Evolutionary conservation across 768 basidiomycete species (phyloP).

Genomic region (Russula griseocarnosa): DNA sequence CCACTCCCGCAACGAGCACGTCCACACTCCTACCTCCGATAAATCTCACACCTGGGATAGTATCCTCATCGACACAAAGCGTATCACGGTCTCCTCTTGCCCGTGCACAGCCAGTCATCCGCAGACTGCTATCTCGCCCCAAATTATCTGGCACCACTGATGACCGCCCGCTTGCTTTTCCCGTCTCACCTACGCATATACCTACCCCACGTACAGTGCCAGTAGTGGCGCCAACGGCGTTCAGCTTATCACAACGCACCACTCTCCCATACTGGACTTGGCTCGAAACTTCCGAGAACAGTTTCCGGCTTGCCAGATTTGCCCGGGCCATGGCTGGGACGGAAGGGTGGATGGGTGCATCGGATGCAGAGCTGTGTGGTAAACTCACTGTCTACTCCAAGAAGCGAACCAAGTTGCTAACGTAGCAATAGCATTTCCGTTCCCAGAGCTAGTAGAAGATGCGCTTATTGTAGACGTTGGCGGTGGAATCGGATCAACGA

Average conservation of each 20-base stretch:
- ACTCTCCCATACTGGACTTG: constrained; percentile 58
- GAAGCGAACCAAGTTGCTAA: constrained; percentile 12
- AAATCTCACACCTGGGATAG: constrained; percentile 8
- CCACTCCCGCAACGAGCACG: constrained; percentile 7
- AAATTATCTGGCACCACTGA: constrained; percentile 20
- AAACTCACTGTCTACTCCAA: neutral
- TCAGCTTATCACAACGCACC: constrained; percentile 65
- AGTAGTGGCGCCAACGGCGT: constrained; percentile 47
- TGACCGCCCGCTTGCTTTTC: constrained; percentile 5
- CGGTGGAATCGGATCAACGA: constrained; percentile 59
- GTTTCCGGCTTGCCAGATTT: constrained; percentile 55
- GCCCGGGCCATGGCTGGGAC: constrained; percentile 75
- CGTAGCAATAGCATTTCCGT: constrained; percentile 49
- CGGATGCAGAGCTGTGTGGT: constrained; percentile 33
- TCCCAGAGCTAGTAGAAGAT: constrained; percentile 48
- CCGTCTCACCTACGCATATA: constrained; percentile 5
- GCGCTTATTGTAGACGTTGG: constrained; percentile 63
- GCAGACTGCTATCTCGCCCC: constrained; percentile 25
- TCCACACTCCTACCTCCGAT: constrained; percentile 15
- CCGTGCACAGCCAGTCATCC: constrained; percentile 23
- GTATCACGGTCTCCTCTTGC: constrained; percentile 20
- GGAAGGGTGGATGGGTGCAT: constrained; percentile 62
- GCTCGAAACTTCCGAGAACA: constrained; percentile 57
- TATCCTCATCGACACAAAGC: constrained; percentile 11
- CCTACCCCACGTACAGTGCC: constrained; percentile 34